Base-by-base conservation (phyloP, 1,139 yeast genomes). In the Diutina siamensis region DNA sequence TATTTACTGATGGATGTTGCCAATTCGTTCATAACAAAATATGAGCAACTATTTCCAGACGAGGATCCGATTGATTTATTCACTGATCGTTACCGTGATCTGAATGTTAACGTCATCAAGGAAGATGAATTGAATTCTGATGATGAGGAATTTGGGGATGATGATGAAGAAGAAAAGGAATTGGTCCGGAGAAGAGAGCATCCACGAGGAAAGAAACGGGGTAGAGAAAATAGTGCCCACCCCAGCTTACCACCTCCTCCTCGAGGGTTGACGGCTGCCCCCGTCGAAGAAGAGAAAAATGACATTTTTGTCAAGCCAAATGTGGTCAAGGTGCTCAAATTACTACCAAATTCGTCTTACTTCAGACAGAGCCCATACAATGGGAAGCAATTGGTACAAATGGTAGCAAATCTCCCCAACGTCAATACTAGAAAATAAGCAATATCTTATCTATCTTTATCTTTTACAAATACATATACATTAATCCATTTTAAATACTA, bases 1-100 rank as follows among this genome's bases (percentile, higher is more conserved):
- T 81, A 74, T 57, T 81, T 92, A 44, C 89, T 84, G 52, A 62
- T 86, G 34, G 74, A 76, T 44, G 83, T 86, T 13, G 79, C 87
- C 3, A 67, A 73, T 46, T 72, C 77, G 49, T 70, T 89, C 44
- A 89, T 84, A 50, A 70, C 69, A 46, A 72, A 94, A 48, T 88
- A 75, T 58, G 68, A 72, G 38, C 81, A 78, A 50, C 64, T 72
- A 40, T 87, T 84, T 58, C 86, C 89, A 0, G 74, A 78, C 13
- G 78, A 76, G 45, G 73, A 69, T 50, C 65, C 71, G 13, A 56
- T 71, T 40, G 64, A 61, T 12, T 58, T 71, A 42, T 66, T 71
- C 46, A 61, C 66, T 44, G 71, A 70, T 52, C 59, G 84, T 41
- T 78, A 74, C 52, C 65, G 67, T 42, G 59, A 62, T 45, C 65